phyloP scores from a whole-genome alignment of 75 land plant species.

The Cunninghamia lanceolata region DNA sequence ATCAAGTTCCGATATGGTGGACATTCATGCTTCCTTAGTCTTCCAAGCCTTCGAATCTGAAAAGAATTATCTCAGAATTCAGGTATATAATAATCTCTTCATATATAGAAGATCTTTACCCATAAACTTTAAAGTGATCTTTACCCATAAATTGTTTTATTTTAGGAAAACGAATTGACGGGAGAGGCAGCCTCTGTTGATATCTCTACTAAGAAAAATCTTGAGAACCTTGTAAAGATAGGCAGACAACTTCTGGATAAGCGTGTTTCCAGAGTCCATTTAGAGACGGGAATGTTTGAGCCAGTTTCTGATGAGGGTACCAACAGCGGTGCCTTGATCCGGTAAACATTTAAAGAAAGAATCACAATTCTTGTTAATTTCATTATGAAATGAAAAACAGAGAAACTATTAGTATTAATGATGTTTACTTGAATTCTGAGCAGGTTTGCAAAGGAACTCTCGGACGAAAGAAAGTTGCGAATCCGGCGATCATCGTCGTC shows the following conservation, averaged over 20 bases:
- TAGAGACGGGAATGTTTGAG: background rate
- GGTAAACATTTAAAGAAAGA: conserved; percentile 10
- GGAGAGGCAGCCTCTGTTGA: conserved; percentile 22
- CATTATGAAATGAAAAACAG: background rate
- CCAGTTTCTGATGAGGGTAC: background rate
- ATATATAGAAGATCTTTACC: background rate
- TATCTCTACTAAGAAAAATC: conserved; percentile 23
- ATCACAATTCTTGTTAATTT: too few species aligned
- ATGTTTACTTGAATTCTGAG: background rate
- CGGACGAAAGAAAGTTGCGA: too few species aligned
- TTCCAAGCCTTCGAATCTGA: background rate
- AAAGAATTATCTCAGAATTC: conserved; percentile 30
- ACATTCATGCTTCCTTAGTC: conserved; percentile 13
- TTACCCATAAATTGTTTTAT: background rate
- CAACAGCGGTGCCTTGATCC: conserved; percentile 23
- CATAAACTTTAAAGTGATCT: too few species aligned
- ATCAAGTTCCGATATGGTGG: conserved; percentile 33
- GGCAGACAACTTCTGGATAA: conserved; percentile 25
- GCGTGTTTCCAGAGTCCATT: conserved; percentile 25
- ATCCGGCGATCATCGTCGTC: too few species aligned
- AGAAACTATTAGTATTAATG: background rate
- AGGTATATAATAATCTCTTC: conserved; percentile 16
- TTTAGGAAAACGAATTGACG: conserved; percentile 27
- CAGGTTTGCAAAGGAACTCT: background rate
- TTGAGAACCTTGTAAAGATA: conserved; percentile 19